Evolutionary conservation across 2,329 filamentous ascomycete genomes (phyloP).

Genomic region (Cladosporium sp.): DNA sequence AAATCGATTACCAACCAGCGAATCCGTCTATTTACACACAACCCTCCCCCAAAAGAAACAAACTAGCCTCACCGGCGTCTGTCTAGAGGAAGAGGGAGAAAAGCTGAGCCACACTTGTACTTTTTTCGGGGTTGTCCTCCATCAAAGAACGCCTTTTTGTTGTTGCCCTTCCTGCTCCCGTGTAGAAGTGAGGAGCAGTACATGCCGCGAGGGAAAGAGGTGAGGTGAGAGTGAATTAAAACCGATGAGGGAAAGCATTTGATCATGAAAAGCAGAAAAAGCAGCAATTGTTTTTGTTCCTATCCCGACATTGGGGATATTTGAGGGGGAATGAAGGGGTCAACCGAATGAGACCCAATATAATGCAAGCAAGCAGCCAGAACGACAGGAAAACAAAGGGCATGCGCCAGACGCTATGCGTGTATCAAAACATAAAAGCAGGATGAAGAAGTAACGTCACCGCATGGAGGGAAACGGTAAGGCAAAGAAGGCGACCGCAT

Average conservation of each 20-base stretch:
- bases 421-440: neutral
- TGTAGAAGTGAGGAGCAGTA: neutral
- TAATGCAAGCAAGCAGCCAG: neutral
- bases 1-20: neutral
- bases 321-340: neutral
- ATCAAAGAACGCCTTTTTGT: neutral
- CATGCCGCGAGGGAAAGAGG: neutral
- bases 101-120: neutral
- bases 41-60: neutral
- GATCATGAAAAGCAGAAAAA: neutral
- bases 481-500: neutral
- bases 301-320: neutral
- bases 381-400: neutral
- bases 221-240: neutral
- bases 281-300: constrained; percentile 1
- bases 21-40: neutral
- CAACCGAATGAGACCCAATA: neutral
- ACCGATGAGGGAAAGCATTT: neutral
- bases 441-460: neutral
- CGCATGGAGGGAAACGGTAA: neutral
- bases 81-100: neutral
- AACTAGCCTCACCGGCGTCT: neutral
- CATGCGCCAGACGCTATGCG: constrained; percentile 9
- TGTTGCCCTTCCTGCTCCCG: neutral
- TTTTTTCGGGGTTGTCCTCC: neutral